These are phyloP conservation scores for Boletus barrowsii DNA, from an alignment of 768 basidiomycete genomes.

Conservation along the genomic window DNA sequence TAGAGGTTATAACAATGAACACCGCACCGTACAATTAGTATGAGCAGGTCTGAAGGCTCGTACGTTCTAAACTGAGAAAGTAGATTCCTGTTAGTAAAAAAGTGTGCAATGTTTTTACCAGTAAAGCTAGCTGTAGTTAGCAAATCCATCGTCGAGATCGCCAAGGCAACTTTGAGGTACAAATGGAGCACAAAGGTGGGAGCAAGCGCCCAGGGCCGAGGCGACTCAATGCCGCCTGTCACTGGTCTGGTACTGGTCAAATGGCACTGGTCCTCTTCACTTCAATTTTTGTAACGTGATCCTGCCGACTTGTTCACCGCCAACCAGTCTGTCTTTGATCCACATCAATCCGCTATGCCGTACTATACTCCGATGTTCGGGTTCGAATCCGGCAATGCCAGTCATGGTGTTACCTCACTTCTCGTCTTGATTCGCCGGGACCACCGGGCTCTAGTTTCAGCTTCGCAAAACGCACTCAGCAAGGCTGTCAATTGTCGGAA, in stretches of 20 bases:
- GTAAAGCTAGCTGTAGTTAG: not conserved
- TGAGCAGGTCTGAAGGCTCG: not conserved
- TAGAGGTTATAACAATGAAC: no score
- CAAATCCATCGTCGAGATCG: not conserved
- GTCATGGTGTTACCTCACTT: no score
- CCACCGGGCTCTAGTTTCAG: not conserved
- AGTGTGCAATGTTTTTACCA: not conserved
- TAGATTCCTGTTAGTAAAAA: not conserved
- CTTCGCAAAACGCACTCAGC: not conserved
- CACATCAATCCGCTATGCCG: not conserved
- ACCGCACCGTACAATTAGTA: no score
- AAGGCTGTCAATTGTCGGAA: not conserved
- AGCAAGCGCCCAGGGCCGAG: no score
- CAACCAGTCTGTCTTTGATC: constrained; percentile 1
- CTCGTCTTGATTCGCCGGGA: not conserved
- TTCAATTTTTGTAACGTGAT: not conserved
- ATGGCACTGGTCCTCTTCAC: not conserved
- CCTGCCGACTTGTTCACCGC: constrained; percentile 1
- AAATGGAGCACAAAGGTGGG: constrained; percentile 1
- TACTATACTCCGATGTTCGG: not conserved
- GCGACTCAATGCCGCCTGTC: no score
- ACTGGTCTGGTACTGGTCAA: no score
- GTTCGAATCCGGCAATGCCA: not conserved
- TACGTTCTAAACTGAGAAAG: not conserved
- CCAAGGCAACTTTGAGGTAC: not conserved